A percentile compares a stretch with the other conserved stretches of the same genome.
Evolutionary conservation across 116 monocot species (phyloP).

Genomic region (Zostera marina): DNA sequence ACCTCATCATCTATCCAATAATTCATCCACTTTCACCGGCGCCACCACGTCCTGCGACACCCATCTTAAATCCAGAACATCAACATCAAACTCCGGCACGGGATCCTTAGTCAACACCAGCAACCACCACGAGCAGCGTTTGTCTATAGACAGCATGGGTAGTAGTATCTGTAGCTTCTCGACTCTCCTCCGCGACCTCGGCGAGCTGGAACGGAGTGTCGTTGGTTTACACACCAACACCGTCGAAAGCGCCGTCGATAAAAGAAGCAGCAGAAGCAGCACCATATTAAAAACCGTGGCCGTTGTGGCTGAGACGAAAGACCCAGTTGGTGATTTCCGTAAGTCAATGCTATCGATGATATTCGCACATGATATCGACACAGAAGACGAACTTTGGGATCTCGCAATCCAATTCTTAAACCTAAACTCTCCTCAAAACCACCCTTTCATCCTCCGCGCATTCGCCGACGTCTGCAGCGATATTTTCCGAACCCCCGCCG

Average conservation of each 20-base stretch:
- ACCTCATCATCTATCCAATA: neutral
- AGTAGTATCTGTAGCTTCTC: slow-evolving; percentile 3
- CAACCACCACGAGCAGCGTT: neutral
- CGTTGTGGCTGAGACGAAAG: slow-evolving; percentile 23
- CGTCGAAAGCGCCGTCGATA: neutral
- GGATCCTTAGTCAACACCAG: neutral
- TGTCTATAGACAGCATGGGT: neutral
- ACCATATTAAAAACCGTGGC: slow-evolving; percentile 25
- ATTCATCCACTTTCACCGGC: neutral
- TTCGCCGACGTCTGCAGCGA: slow-evolving; percentile 24
- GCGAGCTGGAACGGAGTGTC: slow-evolving; percentile 11
- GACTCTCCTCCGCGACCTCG: slow-evolving; percentile 7
- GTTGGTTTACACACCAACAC: slow-evolving; percentile 9
- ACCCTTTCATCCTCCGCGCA: slow-evolving; percentile 20
- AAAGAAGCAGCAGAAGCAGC: neutral
- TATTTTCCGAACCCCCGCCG: too few relatives aligned
- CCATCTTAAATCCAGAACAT: neutral
- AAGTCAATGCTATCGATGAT: slow-evolving; percentile 33
- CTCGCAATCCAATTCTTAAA: slow-evolving; percentile 20
- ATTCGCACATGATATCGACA: slow-evolving; percentile 25
- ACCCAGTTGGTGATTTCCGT: slow-evolving; percentile 25
- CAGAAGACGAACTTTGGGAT: slow-evolving; percentile 16
- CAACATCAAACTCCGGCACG: neutral
- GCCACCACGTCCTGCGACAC: neutral
- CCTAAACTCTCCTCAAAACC: slow-evolving; percentile 25